Base-by-base conservation (phyloP, 148 eudicot genomes). In the Amaranthus hypochondriacus region DNA sequence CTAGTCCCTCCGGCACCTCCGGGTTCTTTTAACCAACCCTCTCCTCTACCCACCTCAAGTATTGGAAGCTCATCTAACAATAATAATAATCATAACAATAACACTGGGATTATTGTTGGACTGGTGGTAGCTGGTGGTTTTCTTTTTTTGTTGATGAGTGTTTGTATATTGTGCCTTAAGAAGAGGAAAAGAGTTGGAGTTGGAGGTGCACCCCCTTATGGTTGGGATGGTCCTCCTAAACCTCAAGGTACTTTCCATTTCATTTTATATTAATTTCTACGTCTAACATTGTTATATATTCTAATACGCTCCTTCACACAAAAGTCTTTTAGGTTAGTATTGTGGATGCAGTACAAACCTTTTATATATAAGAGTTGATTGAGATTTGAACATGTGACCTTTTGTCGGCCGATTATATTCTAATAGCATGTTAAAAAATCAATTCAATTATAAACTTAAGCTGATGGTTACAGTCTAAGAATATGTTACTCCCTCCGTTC, bases 171-270 rank as follows among this genome's bases (percentile, higher is more conserved):
- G 10, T 82, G 82, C 55, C 21, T 21, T 0, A 83, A 56, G 72
- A 87, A 80, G 76, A 89, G 71, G 76, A 86, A 70, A 56, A 75
- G 56, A 63, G 0, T 28, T 28, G 39, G 39, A 28, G 48, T 62
- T 6, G 59, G 5, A 46, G 67, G 54, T 67, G 78, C 77, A 8
- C 73, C 83, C 39, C 59, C 83, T 68, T 76, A 68, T 43, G 80
- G 74, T 59, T 81, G 83, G 79, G 88, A 78, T 0, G 71, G 65
- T 69, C 58, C 67, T 8, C 74, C 43, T 4, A 71, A 70, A 52
- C 76, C 68, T 62, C 78, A 73, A 87, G 90, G 90, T 52, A 14
- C 12, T 4, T 44, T 56, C 4, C 10, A 11, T 51, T 8, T 28
- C 39, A 28, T 28, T 28, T 28, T 28, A 28, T 28, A 18, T 18